Percentiles rank a stretch among this genome's conserved stretches.
Evolutionary conservation across 805 yeast species (phyloP).

Genomic region (Zygosaccharomyces lentus): DNA sequence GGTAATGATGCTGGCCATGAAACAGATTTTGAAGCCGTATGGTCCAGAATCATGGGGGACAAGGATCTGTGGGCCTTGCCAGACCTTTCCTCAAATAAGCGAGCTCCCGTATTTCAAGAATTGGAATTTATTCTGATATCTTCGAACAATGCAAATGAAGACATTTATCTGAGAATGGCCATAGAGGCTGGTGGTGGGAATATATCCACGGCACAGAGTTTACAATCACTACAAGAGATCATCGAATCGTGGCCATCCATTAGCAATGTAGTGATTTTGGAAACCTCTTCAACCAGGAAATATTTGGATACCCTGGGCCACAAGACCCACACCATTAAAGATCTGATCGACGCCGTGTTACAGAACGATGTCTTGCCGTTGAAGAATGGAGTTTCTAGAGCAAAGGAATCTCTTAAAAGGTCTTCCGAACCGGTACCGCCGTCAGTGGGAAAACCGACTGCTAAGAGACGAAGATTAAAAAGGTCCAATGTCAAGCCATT

Average conservation of each 20-base stretch:
- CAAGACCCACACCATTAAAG: constrained; percentile 25
- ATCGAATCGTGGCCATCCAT: background rate
- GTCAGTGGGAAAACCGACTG: constrained; percentile 1
- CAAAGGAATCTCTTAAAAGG: constrained; percentile 2
- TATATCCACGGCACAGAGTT: background rate
- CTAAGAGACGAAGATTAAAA: constrained; percentile 23
- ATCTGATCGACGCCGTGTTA: constrained; percentile 27
- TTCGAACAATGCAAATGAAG: background rate
- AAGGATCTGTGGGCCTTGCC: background rate
- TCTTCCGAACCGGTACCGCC: constrained; percentile 5
- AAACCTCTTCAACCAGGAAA: background rate
- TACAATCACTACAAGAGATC: background rate
- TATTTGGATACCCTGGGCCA: constrained; percentile 7
- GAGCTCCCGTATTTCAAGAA: background rate
- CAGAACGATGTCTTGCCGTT: constrained; percentile 14
- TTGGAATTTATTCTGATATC: constrained; percentile 6
- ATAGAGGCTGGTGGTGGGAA: constrained; percentile 9
- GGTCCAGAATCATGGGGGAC: constrained; percentile 8
- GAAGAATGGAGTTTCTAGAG: constrained; percentile 7
- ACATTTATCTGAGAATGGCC: background rate
- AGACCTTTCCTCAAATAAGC: background rate
- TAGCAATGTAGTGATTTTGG: background rate
- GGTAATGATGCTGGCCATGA: constrained; percentile 2
- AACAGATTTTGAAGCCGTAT: constrained; percentile 14
- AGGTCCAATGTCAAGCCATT: constrained; percentile 33